Evolutionary conservation across 345 rosid genomes (phyloP).

Genomic region (Alliaria petiolata): DNA sequence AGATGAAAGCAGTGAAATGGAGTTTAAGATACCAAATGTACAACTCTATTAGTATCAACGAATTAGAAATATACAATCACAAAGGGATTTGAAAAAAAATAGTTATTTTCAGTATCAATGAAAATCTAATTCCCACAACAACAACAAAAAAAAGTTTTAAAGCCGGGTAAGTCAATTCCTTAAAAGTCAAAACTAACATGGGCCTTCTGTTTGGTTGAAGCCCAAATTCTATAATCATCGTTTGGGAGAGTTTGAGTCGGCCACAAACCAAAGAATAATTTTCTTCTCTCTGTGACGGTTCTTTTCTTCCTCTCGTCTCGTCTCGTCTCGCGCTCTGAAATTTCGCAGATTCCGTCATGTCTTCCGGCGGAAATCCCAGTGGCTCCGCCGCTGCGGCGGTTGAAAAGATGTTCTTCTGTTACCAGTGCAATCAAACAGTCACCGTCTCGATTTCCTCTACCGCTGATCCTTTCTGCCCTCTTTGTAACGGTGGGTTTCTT

Average conservation of each 20-base stretch:
- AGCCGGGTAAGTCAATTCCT: background rate
- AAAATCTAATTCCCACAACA: background rate
- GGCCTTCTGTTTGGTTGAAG: background rate
- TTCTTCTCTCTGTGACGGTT: background rate
- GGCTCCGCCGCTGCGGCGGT: constrained; percentile 26
- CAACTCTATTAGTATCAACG: background rate
- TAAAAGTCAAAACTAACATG: background rate
- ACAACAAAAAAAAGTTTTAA: too few relatives aligned
- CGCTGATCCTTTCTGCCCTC: constrained; percentile 59
- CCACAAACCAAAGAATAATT: background rate
- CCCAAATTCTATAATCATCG: background rate
- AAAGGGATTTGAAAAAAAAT: too few relatives aligned
- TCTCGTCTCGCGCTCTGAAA: constrained; percentile 15
- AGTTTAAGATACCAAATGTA: too few relatives aligned
- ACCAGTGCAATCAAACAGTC: constrained; percentile 62
- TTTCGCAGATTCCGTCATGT: constrained; percentile 30
- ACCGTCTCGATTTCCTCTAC: constrained; percentile 37
- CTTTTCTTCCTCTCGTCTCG: background rate
- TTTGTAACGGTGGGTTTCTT: constrained; percentile 54
- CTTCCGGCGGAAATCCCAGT: constrained; percentile 35
- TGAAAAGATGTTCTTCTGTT: constrained; percentile 51
- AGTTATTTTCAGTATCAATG: too few relatives aligned
- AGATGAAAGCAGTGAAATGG: too few relatives aligned
- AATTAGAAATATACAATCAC: background rate
- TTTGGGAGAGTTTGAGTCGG: background rate